Percentiles rank a stretch among this genome's conserved stretches.
Conservation (phyloP, 1,284 basidiomycete species). For the Ceratorhiza oryzae-sativae region DNA sequence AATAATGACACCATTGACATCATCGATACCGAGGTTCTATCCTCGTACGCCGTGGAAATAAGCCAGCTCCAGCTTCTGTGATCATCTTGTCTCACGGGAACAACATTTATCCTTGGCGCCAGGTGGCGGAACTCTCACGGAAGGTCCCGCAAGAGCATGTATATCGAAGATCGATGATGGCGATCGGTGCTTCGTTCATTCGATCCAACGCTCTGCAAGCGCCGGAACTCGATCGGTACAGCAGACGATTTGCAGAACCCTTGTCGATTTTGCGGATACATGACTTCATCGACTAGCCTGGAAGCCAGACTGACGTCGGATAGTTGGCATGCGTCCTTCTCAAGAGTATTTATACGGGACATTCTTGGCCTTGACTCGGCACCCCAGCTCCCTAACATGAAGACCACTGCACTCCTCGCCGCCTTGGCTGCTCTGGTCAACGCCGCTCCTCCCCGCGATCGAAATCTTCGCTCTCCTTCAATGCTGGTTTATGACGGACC, state of each 20-base stretch:
- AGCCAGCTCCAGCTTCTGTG: neutral
- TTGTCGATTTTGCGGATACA: neutral
- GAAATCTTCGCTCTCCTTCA: constrained; percentile 12
- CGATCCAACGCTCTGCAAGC: neutral
- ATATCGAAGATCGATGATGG: neutral
- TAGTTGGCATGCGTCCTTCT: neutral
- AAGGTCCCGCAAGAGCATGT: neutral
- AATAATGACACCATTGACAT: constrained; percentile 1
- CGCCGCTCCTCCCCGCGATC: constrained; percentile 23
- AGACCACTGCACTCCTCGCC: constrained; percentile 13
- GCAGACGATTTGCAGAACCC: neutral
- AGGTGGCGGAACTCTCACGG: too few species aligned
- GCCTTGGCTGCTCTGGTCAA: neutral
- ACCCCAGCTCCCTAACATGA: constrained; percentile 8
- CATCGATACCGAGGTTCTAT: neutral
- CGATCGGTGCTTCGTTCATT: neutral
- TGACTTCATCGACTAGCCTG: constrained; percentile 11
- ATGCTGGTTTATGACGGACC: constrained; percentile 10
- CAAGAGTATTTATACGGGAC: neutral
- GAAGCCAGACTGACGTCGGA: constrained; percentile 13
- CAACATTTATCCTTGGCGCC: neutral
- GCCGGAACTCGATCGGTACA: neutral
- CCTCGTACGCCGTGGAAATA: constrained; percentile 1
- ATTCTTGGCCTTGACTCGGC: neutral
- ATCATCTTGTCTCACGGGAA: neutral